These are phyloP conservation scores for Pistacia vera DNA, from an alignment of 345 rosid genomes.

Conservation along the genomic window DNA sequence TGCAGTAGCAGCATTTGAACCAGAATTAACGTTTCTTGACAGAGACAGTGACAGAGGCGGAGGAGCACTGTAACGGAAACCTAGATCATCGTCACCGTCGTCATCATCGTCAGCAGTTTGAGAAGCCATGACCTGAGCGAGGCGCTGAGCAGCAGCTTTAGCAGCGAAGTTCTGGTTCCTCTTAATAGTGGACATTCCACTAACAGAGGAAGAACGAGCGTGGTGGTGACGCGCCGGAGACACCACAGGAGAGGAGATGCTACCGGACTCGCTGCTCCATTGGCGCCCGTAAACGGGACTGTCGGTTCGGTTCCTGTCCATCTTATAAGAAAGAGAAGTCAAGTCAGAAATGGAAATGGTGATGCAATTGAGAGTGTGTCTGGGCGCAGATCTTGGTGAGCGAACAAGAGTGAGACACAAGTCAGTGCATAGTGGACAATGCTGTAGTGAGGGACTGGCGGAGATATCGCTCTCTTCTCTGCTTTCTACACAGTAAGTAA, in stretches of 20 bases:
- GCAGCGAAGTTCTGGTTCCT: constrained; percentile 94
- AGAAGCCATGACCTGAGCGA: constrained; percentile 99
- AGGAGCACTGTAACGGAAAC: constrained; percentile 84
- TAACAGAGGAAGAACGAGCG: constrained; percentile 65
- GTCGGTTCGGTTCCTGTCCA: constrained; percentile 79
- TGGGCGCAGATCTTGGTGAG: constrained; percentile 18
- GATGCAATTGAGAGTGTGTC: background rate
- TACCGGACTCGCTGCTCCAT: constrained; percentile 67
- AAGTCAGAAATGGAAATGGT: constrained; percentile 9
- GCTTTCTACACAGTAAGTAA: too few species aligned
- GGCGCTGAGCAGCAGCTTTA: constrained; percentile 95
- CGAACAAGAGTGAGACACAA: background rate
- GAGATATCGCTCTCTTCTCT: background rate
- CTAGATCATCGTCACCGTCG: constrained; percentile 64
- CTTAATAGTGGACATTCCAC: constrained; percentile 79
- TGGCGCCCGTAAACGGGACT: constrained; percentile 76
- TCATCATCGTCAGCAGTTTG: constrained; percentile 86
- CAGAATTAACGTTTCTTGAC: constrained; percentile 43
- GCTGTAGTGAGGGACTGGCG: background rate
- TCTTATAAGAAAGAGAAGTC: constrained; percentile 20
- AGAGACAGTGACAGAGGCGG: constrained; percentile 64
- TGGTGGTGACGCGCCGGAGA: constrained; percentile 69
- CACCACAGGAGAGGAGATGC: constrained; percentile 54
- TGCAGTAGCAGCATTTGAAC: constrained; percentile 12
- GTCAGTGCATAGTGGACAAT: background rate